Evolutionary conservation across 108 stramenopile species (phyloP), one percentile per base, ranked within the genome.

Genomic region (Fragilaria radians): DNA sequence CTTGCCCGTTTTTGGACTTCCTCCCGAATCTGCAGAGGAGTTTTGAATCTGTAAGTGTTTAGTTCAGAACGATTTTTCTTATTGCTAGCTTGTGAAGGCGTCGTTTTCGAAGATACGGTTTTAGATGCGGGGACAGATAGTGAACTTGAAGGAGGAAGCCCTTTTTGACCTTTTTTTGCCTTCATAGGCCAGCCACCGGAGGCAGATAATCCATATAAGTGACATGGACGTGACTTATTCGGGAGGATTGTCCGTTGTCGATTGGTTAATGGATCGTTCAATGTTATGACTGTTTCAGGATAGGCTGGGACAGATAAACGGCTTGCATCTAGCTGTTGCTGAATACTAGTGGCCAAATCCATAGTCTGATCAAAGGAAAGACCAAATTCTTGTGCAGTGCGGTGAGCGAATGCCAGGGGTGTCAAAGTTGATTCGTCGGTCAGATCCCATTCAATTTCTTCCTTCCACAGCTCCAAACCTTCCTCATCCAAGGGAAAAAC

Each of bases 311-410:
- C 36, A 14, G 36, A 7, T 7, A 14, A 7, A 11, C 36, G 36
- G 51, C 74, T 71, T 5, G 59, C 57, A 48, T 81, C 57, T 22
- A 91, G 55, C 65, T 91, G 89, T 23, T 32, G 19, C 55, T 85
- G 71, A 19, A 92, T 86, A 1, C 65, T 73, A 31, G 67, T 47
- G 7, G 72, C 69, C 9, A 92, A 55, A 48, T 92, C 84, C 66
- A 86, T 57, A 42, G 72, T 83, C 54, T 80, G 63, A 19, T 57
- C 63, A 57, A 84, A 85, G 18, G 66, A 46, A n/a, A 92, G 63
- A 26, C 83, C 85, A 65, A 72, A 92, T 33, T 88, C 72, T 4
- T 62, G 52, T 7, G 84, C 85, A 3, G 83, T 64, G 7, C 54
- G 27, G 17, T 69, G 30, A 3, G 86, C 85, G 57, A 80, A 86